These are phyloP conservation scores for Torulaspora globosa DNA, from an alignment of 1,139 yeast species.

Conservation along the genomic window DNA sequence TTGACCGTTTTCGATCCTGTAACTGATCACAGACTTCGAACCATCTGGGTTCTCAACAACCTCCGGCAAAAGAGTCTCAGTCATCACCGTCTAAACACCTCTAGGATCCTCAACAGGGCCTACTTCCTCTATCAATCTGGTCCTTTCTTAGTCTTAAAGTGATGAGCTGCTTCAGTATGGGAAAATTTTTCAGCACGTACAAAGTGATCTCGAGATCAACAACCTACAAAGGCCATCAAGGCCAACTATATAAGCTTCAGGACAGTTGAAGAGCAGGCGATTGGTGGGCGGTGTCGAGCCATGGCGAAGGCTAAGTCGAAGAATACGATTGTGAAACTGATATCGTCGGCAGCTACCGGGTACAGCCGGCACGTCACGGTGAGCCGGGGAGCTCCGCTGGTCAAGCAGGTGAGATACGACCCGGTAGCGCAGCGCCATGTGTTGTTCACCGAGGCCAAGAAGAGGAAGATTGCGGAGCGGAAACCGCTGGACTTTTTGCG, in stretches of 20 bases:
- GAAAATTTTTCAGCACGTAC: constrained; percentile 9
- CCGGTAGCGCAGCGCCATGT: constrained; percentile 78
- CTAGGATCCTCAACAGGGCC: background rate
- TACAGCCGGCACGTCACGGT: constrained; percentile 73
- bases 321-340: constrained; percentile 58
- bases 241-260: no score
- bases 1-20: constrained; percentile 73
- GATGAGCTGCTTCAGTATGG: constrained; percentile 3
- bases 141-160: background rate
- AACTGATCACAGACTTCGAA: constrained; percentile 81
- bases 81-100: constrained; percentile 18
- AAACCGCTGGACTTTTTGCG: constrained; percentile 60
- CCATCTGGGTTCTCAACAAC: constrained; percentile 79
- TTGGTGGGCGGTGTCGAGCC: background rate
- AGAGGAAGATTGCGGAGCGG: constrained; percentile 70
- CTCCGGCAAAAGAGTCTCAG: constrained; percentile 60
- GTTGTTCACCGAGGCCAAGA: constrained; percentile 79
- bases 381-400: constrained; percentile 74
- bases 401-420: constrained; percentile 84
- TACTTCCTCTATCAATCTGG: background rate
- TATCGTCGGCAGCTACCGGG: constrained; percentile 86
- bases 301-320: constrained; percentile 46
- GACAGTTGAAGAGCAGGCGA: no score
- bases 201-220: background rate
- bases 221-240: no score